Base-by-base conservation (phyloP, 139 green algal species). In the Tetradesmus obliquus region DNA sequence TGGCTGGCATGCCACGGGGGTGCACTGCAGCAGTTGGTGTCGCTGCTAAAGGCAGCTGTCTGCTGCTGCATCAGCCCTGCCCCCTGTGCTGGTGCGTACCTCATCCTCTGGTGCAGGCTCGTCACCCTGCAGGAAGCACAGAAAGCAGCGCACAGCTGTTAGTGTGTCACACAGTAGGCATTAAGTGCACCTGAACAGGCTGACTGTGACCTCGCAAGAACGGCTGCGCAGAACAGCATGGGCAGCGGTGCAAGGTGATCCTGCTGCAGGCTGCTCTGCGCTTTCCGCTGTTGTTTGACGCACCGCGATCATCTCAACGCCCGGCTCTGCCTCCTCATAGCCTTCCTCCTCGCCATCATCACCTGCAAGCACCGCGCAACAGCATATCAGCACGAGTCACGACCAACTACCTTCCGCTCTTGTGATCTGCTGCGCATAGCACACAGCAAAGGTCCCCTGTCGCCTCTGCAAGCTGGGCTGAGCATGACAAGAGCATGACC, bases 281-380 rank as follows among this genome's bases (percentile, higher is more conserved):
- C 55, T 4, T 7, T 66, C 7, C 8, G 57, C 2, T 76, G 66
- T 76, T 5, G 32, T 45, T 45, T 79, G 2, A 3, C 86, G 79
- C 54, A 90, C 86, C 71, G 53, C 71, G 15, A 90, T 90, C 86
- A 90, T 53, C 86, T 90, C 86, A 7, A 90, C 86, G 58, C 86
- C 86, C 17, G 86, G 86, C 76, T 90, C 86, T 71, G 86, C 86
- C 55, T 90, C 86, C 86, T 90, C 51, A 51, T 72, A 83, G 10
- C 71, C 86, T 51, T 90, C 86, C 71, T 90, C 86, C 22, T 84
- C 86, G 7, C 71, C 86, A 22, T 90, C 71, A 57, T 84, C 86
- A 72, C 53, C 86, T 55, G 76, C 32, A 55, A 3, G 7, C 2
- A n/a, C 3, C n/a, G n/a, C 8, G 17, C 17, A 76, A 24, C 66